These are phyloP conservation scores for Phycomyces blakesleeanus DNA, from an alignment of 192 early-diverging fungal genomes.

Conservation along the genomic window DNA sequence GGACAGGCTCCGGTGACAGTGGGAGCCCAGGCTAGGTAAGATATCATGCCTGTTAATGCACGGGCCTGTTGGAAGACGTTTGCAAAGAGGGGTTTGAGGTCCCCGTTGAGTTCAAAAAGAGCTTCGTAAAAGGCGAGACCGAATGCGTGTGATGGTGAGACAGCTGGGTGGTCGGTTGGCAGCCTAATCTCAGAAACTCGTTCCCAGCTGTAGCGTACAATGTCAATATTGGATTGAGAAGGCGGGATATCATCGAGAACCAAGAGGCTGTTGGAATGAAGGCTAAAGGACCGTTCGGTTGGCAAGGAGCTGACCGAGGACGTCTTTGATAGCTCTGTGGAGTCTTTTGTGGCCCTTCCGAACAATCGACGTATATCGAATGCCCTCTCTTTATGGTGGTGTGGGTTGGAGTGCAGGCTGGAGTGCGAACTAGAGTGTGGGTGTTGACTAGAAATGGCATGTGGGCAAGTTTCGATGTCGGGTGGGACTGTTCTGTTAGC, in stretches of 20 bases:
- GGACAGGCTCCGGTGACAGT: not conserved
- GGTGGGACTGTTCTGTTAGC: not conserved
- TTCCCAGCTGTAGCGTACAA: constrained; percentile 13
- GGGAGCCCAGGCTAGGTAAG: constrained; percentile 13
- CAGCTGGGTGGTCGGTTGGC: not conserved
- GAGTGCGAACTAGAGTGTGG: not conserved
- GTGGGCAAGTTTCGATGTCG: not conserved
- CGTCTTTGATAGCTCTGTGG: not conserved
- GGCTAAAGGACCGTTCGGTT: not conserved
- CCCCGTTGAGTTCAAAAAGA: constrained; percentile 4
- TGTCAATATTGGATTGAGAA: not conserved
- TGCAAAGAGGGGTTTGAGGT: not conserved
- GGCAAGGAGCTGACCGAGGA: not conserved
- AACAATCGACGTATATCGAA: no score
- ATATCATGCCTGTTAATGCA: constrained; percentile 22
- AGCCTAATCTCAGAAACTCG: constrained; percentile 11
- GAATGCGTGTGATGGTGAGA: constrained; percentile 19
- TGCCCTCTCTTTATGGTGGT: not conserved
- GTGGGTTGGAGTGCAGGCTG: not conserved
- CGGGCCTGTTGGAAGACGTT: constrained; percentile 18
- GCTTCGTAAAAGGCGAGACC: constrained; percentile 17
- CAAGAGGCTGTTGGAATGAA: not conserved
- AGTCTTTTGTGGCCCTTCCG: no score
- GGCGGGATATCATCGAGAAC: not conserved
- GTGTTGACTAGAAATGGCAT: not conserved